A percentile compares a stretch with the other conserved stretches of the same genome.
phyloP scores from a whole-genome alignment of 2,329 filamentous ascomycete genomes.

The Colletotrichum salicis region DNA sequence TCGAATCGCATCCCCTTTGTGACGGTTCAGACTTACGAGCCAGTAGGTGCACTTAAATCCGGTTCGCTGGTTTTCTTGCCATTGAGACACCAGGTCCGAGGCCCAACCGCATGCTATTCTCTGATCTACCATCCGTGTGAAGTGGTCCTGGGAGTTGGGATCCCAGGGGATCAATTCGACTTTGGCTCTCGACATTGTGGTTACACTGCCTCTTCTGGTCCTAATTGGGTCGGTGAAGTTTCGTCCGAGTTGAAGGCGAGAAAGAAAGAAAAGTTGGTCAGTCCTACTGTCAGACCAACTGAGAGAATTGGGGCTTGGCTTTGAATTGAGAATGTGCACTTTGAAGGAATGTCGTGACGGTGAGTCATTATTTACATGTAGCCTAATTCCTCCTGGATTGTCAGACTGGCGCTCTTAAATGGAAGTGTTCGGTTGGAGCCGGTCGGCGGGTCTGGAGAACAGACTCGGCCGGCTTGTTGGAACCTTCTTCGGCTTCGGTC shows the following conservation, averaged over 20 bases:
- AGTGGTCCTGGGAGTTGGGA: constrained; percentile 38
- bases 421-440: background rate
- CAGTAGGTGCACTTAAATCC: constrained; percentile 38
- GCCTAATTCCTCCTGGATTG: background rate
- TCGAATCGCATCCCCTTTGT: background rate
- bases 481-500: background rate
- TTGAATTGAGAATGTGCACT: background rate
- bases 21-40: constrained; percentile 30
- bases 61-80: constrained; percentile 37
- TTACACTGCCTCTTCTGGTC: too few species aligned
- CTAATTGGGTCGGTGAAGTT: background rate
- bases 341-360: background rate
- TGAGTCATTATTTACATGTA: background rate
- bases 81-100: constrained; percentile 33
- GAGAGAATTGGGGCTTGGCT: background rate
- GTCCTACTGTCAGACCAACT: background rate
- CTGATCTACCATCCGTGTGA: constrained; percentile 39
- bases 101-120: constrained; percentile 42
- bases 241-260: background rate
- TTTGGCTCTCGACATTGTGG: constrained; percentile 3
- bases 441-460: background rate
- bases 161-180: constrained; percentile 42
- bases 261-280: too few species aligned
- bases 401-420: background rate
- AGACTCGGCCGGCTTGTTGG: background rate